phyloP scores from a whole-genome alignment of 2,329 filamentous ascomycete genomes.

The Hypoxylon sp. region DNA sequence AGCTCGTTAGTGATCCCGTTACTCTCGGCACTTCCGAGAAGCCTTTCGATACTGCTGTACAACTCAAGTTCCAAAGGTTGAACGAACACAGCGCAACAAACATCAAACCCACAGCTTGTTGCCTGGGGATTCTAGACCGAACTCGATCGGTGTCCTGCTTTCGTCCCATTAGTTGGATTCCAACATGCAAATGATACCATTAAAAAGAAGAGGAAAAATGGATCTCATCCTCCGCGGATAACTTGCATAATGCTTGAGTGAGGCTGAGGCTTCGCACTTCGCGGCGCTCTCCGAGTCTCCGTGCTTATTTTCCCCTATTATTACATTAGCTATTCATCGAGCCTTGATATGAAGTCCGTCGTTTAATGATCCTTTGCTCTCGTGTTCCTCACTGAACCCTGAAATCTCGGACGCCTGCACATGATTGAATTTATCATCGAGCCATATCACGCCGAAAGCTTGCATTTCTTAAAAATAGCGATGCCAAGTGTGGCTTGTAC shows the following conservation, averaged over 20 bases:
- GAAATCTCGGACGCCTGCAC: conserved; percentile 29
- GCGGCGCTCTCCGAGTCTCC: conserved; percentile 34
- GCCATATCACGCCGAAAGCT: conserved; percentile 18
- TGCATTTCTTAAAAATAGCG: not conserved
- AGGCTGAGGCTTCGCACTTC: conserved; percentile 24
- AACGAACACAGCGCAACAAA: conserved; percentile 10
- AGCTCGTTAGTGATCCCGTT: conserved; percentile 1
- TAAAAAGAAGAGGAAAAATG: not conserved
- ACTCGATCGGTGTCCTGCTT: conserved; percentile 7
- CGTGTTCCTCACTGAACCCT: conserved; percentile 30
- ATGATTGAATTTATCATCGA: conserved; percentile 18
- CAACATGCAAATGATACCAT: conserved; percentile 2
- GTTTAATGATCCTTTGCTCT: conserved; percentile 16
- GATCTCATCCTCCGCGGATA: conserved; percentile 13
- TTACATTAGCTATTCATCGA: not conserved
- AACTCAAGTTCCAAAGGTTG: not conserved
- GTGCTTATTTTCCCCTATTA: conserved; percentile 12
- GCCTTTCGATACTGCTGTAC: conserved; percentile 1
- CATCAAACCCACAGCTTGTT: not conserved
- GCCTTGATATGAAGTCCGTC: conserved; percentile 6
- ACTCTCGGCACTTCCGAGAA: conserved; percentile 33
- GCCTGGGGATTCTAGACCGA: conserved; percentile 4
- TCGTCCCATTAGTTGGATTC: conserved; percentile 7
- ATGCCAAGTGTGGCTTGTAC: not conserved
- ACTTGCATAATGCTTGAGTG: conserved; percentile 36